Evolutionary conservation across 2,329 filamentous ascomycete genomes (phyloP), one percentile per base, ranked within the genome.

Genomic region (Chlorencoelia australis): DNA sequence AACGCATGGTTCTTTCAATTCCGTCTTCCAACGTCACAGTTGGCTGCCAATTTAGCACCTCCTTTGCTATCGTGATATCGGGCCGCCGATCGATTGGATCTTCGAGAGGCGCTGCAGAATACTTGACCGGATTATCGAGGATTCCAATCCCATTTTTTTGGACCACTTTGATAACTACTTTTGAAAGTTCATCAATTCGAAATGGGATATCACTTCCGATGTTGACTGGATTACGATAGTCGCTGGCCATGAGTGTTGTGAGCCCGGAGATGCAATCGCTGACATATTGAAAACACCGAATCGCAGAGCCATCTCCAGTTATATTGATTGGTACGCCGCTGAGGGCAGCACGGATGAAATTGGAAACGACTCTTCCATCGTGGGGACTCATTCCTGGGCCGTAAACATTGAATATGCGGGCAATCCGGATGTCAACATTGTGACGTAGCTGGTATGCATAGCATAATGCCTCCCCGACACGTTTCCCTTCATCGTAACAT

Each of bases 401-500:
- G 25, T 29, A 35, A 10, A 26, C 33, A 22, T 35, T 35, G 15
- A 35, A 35, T 19, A 35, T 35, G 10, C 33, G 33, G 15, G 16
- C 25, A 14, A 35, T 35, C 9, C 33, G 33, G 10, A 35, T 15
- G 20, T 35, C 33, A 16, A 27, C 14, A 10, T 18, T 27, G 24
- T 29, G n/a, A 6, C 13, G 9, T 9, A 26, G 33, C 14, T 35
- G 33, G n/a, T 35, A 35, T 7, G 33, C 33, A 27, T 28, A 35
- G 10, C 24, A 28, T 6, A 35, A 14, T 11, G 33, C 24, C 11
- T 35, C 33, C 5, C 20, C 33, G 4, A 35, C 33, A 13, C 33
- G 33, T 29, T 35, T 35, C 9, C 33, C 33, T 35, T 35, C 33
- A 16, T 35, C 33, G 25, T 35, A 35, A 13, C 33, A 35, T 14